Base-by-base conservation (phyloP, 805 yeast genomes). In the Starmerella gropengiesseri region DNA sequence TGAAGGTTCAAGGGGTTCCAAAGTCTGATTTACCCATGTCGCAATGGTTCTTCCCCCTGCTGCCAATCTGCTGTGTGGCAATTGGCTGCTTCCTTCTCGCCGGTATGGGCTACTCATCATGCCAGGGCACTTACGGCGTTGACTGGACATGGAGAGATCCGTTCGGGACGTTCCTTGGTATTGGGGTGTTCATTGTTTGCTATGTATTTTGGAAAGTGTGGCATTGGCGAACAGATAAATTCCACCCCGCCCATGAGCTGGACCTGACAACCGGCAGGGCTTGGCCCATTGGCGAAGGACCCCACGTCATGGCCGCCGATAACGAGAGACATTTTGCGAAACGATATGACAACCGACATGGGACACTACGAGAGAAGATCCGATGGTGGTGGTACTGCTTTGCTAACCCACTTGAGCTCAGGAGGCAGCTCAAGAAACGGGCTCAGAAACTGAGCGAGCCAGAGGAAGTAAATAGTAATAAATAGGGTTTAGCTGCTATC, bases 71-170 rank as follows among this genome's bases (percentile, higher is more conserved):
- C 44, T 68, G 77, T 23, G 53, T 77, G 20, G 60, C 70, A 40
- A 71, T 77, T 37, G 78, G 81, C 7, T 59, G 77, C 40, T 75
- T 67, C 55, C 81, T 84, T 37, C 60, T 78, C 40, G 75, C 71
- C 1, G 63, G 63, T 19, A 58, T 51, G 53, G 57, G 56, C 22
- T 60, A 56, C 43, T 67, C 64, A 2, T 47, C 42, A 18, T 37
- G 44, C 35, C 49, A 46, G 14, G 56, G 56, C 13, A 22, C 6
- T 13, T 42, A 42, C 27, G 45, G 45, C 13, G 41, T 34, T 11
- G 45, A 42, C 26, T 54, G 53, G 42, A 59, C 63, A 45, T 66
- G 64, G 41, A 52, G 57, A 25, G 60, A 58, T 40, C 72, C 73
- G 52, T 70, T 71, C 59, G 67, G 67, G 51, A 66, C 66, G 40